phyloP scores from a whole-genome alignment of 2,329 filamentous ascomycete genomes.

The Aspergillus uvarum region DNA sequence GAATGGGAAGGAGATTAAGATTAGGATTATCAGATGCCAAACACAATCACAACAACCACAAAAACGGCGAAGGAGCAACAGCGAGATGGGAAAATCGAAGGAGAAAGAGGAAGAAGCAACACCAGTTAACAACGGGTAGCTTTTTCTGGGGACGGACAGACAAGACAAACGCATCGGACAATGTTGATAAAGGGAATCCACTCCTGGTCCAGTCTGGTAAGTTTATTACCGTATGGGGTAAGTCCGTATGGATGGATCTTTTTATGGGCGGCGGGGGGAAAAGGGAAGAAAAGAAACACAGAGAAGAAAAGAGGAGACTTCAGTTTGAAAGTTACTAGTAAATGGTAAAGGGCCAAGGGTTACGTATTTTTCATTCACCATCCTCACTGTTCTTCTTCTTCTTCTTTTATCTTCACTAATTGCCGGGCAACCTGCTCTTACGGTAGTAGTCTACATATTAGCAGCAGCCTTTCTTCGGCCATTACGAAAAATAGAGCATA shows the following conservation, averaged over 20 bases:
- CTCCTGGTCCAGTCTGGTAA: not conserved
- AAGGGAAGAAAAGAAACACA: not conserved
- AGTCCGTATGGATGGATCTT: constrained; percentile 6
- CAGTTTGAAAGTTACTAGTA: not conserved
- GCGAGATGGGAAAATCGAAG: not conserved
- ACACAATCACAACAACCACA: not conserved
- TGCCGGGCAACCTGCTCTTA: not conserved
- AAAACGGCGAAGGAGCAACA: not conserved
- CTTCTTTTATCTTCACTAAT: no score
- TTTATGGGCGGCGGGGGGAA: constrained; percentile 5
- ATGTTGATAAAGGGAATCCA: constrained; percentile 6
- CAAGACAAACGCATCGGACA: constrained; percentile 1
- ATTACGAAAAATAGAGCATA: not conserved
- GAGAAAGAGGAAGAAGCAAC: not conserved
- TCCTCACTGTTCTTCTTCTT: no score
- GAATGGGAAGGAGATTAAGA: not conserved
- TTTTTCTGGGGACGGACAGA: constrained; percentile 4
- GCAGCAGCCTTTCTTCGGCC: no score
- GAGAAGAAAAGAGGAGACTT: not conserved
- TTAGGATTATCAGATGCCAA: not conserved
- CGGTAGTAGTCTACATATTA: not conserved
- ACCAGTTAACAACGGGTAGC: not conserved
- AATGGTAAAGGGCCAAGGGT: no score
- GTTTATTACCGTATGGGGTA: constrained; percentile 11
- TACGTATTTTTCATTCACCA: no score